These are phyloP conservation scores for Pisolithus marmoratus DNA, from an alignment of 768 basidiomycete genomes.

Conservation along the genomic window DNA sequence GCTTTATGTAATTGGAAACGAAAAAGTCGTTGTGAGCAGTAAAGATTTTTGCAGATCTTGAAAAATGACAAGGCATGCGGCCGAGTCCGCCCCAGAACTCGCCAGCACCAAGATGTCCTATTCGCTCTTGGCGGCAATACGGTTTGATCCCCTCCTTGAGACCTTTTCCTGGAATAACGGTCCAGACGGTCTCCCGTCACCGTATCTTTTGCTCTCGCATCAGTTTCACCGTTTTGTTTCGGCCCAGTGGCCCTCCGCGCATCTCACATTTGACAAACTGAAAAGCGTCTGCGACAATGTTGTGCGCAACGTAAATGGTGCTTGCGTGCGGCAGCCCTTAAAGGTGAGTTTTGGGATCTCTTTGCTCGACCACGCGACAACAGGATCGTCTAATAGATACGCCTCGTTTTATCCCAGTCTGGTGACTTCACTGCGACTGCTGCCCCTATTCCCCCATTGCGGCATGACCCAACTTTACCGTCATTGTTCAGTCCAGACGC, in stretches of 20 bases:
- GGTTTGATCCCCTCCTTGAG: constrained; percentile 51
- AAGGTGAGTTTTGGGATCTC: constrained; percentile 13
- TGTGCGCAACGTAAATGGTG: constrained; percentile 25
- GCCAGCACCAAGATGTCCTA: constrained; percentile 11
- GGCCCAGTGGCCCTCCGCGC: constrained; percentile 45
- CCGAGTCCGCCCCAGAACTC: neutral
- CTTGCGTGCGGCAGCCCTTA: constrained; percentile 9
- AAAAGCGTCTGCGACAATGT: constrained; percentile 41
- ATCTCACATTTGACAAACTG: constrained; percentile 36
- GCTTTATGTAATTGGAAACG: too few species aligned
- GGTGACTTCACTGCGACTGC: constrained; percentile 34
- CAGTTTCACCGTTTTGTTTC: constrained; percentile 56
- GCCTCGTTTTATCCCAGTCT: constrained; percentile 41
- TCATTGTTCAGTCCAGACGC: constrained; percentile 32
- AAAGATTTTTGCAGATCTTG: too few species aligned
- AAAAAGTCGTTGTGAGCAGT: too few species aligned
- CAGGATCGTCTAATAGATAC: constrained; percentile 36
- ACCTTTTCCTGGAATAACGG: constrained; percentile 53
- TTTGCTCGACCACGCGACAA: neutral
- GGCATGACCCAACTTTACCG: constrained; percentile 34
- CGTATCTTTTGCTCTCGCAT: constrained; percentile 55
- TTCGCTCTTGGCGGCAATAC: constrained; percentile 46
- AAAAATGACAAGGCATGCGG: too few species aligned
- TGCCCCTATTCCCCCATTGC: constrained; percentile 27
- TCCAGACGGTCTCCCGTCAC: constrained; percentile 42